Evolutionary conservation across 1,284 basidiomycete species (phyloP), one percentile per base, ranked within the genome.

Genomic region (Ceratobasidium sp.): DNA sequence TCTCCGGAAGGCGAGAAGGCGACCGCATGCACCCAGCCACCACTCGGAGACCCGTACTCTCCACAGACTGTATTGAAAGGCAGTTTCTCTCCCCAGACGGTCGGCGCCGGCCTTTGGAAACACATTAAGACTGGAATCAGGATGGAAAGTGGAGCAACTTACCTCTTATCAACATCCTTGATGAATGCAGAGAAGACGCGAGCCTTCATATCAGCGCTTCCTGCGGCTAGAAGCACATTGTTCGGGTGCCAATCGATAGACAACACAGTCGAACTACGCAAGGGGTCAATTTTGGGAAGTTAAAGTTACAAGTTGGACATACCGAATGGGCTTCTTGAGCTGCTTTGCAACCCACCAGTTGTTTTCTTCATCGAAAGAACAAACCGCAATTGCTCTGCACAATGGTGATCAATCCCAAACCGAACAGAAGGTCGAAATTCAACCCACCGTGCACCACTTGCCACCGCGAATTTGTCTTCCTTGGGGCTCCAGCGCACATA

Each of bases 281-380:
- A 18, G 2, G 21, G 2, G 49, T 56, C 33, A 48, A 30, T 38
- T 21, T 42, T 8, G 42, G n/a, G 33, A 56, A 28, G 38, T 40
- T 44, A 3, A 11, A 56, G 8, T 12, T 9, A 33, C 30, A 33
- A 36, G 23, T 7, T 23, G 1, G n/a, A 44, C 64, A 33, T 56
- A 67, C 75, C 93, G 83, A 74, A 97, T 89, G 14, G 97, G 97
- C 81, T 98, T 98, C 89, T 99, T 99, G 81, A 99, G 84, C 77
- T 95, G 92, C 81, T 95, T 95, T 23, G 96, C 92, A 1, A 98
- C 95, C 97, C 97, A 99, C 97, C 97, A 99, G 81, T 99, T 94
- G 83, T 95, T 96, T 83, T 98, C 95, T 28, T 92, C 86, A 79
- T 98, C 95, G 79, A 96, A 98, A 18, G 92, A 95, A 80, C 95